A percentile compares a stretch with the other conserved stretches of the same genome.
These are phyloP conservation scores for Martensiomyces pterosporus DNA, from an alignment of 192 early-diverging fungal species.

Conservation along the genomic window DNA sequence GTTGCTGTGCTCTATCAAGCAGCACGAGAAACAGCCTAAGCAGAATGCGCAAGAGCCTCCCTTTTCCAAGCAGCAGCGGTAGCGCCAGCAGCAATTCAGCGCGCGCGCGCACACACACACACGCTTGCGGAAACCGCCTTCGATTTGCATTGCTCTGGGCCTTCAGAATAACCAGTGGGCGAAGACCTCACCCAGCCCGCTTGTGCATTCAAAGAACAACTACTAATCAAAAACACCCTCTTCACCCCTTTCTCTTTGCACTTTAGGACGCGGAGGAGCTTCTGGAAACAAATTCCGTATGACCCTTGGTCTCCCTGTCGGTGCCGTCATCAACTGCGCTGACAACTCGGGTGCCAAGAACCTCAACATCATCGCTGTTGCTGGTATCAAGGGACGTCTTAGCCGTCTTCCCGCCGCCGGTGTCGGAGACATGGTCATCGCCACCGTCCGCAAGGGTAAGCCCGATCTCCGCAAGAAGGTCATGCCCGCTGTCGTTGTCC, in stretches of 20 bases:
- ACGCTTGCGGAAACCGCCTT: no score
- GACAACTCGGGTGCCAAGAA: constrained; percentile 99
- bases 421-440: constrained; percentile 98
- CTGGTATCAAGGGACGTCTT: constrained; percentile 90
- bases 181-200: no score
- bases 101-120: no score
- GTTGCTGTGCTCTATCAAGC: no score
- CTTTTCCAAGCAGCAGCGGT: no score
- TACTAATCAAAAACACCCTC: no score
- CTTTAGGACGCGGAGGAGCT: constrained; percentile 55
- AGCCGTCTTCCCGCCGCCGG: constrained; percentile 97
- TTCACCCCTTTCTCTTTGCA: not conserved
- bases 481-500: constrained; percentile 97
- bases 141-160: no score
- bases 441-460: constrained; percentile 99
- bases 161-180: no score
- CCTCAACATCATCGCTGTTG: constrained; percentile 98
- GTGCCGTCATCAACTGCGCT: constrained; percentile 99
- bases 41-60: no score
- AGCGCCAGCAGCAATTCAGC: no score
- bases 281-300: constrained; percentile 98
- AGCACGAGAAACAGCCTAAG: no score
- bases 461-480: constrained; percentile 99
- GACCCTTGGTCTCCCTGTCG: constrained; percentile 95
- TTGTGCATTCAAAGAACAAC: no score